These are phyloP conservation scores for Fusarium zealandicum DNA, from an alignment of 2,329 filamentous ascomycete genomes.

Conservation along the genomic window DNA sequence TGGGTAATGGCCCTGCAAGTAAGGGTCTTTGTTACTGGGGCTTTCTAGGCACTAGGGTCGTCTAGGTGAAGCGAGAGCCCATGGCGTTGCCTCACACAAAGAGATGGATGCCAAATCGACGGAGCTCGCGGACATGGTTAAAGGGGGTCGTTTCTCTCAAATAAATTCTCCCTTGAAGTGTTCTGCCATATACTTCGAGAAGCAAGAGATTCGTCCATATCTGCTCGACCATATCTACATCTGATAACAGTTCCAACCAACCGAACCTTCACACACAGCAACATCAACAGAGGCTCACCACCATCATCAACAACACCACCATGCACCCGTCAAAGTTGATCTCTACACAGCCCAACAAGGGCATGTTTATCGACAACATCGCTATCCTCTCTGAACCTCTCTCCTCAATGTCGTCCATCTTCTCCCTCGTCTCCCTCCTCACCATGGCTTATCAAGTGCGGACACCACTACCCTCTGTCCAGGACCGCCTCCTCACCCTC, in stretches of 20 bases:
- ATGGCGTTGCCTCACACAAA: conserved; percentile 26
- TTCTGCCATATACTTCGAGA: conserved; percentile 27
- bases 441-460: conserved; percentile 45
- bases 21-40: not conserved
- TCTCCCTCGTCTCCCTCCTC: conserved; percentile 46
- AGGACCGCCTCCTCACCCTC: conserved; percentile 46
- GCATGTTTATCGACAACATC: conserved; percentile 42
- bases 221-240: conserved; percentile 9
- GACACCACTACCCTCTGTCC: conserved; percentile 35
- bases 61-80: conserved; percentile 3
- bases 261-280: conserved; percentile 7
- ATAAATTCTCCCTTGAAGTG: conserved; percentile 15
- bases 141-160: conserved; percentile 21
- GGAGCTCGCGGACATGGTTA: conserved; percentile 25
- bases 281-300: conserved; percentile 4
- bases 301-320: conserved; percentile 1
- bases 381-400: conserved; percentile 43
- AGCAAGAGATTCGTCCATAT: conserved; percentile 18
- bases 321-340: conserved; percentile 39
- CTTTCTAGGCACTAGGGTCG: conserved; percentile 8
- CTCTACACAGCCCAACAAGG: conserved; percentile 29
- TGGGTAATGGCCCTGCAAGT: conserved; percentile 24
- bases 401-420: conserved; percentile 42
- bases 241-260: not conserved
- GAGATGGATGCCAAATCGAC: conserved; percentile 2